Base-by-base conservation (phyloP, 768 basidiomycete genomes). In the Termitomyces sp. region DNA sequence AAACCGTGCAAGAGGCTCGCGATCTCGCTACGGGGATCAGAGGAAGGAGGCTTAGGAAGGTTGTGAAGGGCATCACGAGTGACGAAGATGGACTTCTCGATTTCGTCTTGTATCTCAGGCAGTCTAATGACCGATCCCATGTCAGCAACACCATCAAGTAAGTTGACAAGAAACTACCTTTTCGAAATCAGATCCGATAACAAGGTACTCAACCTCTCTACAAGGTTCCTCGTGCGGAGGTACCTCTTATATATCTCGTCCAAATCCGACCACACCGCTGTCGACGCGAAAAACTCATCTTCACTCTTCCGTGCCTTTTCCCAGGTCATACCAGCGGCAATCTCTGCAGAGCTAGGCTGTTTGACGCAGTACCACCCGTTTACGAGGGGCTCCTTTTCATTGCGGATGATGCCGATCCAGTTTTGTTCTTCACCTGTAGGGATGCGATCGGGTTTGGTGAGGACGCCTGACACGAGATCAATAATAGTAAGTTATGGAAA, bases 391-490 rank as follows among this genome's bases (percentile, higher is more conserved):
- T 83, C 77, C 7, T 74, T 76, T 33, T 86, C 84, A 61, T 86
- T 84, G 7, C 80, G 73, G 39, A 89, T 82, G 62, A 84, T 81
- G 0, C 71, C 71, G 2, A 89, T 60, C 90, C 90, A 91, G 2
- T 66, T 70, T 0, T 70, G 70, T 56, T 86, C 84, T 36, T 86
- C 84, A 0, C 84, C 85, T 1, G 68, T 54, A 0, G 82, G 82
- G 59, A 87, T 89, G 8, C 86, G 82, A 64, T 90, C 90, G 0
- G 88, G 88, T 63, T 92, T 91, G 0, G 89, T 92, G 20, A 90
- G 77, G 18, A 90, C 87, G 51, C 89, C 89, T 89, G 60, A 6
- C 15, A 12, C 7, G 33, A 38, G 8, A 32, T 38, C 20, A 53
- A 59, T 39, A 12, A 7, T 28, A 28, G 28, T 28, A 28, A 28